These are phyloP conservation scores for Wickerhamomyces bisporus DNA, from an alignment of 805 yeast species.

Conservation along the genomic window DNA sequence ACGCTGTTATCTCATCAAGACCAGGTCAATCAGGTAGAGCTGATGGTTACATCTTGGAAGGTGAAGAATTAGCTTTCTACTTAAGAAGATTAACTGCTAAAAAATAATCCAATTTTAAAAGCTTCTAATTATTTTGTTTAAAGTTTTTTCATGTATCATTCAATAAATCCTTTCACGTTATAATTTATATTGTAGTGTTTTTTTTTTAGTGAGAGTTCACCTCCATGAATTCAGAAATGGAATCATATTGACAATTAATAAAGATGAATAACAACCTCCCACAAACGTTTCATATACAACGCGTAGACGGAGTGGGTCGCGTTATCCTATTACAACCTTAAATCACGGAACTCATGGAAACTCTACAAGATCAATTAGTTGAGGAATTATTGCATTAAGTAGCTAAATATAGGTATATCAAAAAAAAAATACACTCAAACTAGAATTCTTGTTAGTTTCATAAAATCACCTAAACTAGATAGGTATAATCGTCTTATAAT, in stretches of 20 bases:
- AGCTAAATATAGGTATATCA: too few species aligned
- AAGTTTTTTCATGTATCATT: slow-evolving; percentile 20
- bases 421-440: too few species aligned
- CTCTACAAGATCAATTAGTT: background rate
- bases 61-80: slow-evolving; percentile 99
- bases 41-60: slow-evolving; percentile 99
- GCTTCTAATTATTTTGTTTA: slow-evolving; percentile 5
- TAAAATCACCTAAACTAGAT: too few species aligned
- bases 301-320: too few species aligned
- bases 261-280: too few species aligned
- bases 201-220: background rate
- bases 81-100: slow-evolving; percentile 98
- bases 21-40: slow-evolving; percentile 99
- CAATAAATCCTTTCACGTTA: slow-evolving; percentile 23
- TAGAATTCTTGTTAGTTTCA: background rate
- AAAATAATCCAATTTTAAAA: slow-evolving; percentile 58
- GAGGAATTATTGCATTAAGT: background rate
- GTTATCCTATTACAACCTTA: too few species aligned
- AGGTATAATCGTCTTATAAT: too few species aligned
- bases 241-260: too few species aligned
- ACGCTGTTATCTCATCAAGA: slow-evolving; percentile 98
- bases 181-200: slow-evolving; percentile 1
- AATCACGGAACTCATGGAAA: too few species aligned
- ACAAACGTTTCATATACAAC: too few species aligned
- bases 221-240: too few species aligned